phyloP scores from a whole-genome alignment of 2,329 filamentous ascomycete species.

The Claviceps maximensis region DNA sequence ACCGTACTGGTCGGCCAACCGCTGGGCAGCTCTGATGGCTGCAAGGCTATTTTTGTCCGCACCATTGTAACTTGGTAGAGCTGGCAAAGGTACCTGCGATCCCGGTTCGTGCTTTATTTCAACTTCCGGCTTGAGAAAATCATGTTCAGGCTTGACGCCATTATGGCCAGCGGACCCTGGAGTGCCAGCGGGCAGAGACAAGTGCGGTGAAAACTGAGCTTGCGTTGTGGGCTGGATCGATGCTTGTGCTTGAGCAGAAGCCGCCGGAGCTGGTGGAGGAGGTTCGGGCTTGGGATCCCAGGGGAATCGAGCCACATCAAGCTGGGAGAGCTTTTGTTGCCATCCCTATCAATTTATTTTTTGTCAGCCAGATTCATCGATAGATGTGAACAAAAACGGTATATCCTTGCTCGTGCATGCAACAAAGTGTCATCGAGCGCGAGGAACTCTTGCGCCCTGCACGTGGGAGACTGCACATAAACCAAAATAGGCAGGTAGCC shows the following conservation, averaged over 20 bases:
- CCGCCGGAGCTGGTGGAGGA: constrained; percentile 22
- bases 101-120: constrained; percentile 32
- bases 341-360: constrained; percentile 51
- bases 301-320: constrained; percentile 77
- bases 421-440: no score
- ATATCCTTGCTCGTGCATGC: no score
- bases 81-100: constrained; percentile 16
- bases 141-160: constrained; percentile 30
- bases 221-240: constrained; percentile 13
- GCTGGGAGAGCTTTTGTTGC: constrained; percentile 79
- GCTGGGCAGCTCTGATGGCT: constrained; percentile 40
- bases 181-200: constrained; percentile 19
- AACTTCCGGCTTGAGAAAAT: constrained; percentile 34
- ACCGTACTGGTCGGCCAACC: constrained; percentile 48
- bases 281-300: constrained; percentile 83
- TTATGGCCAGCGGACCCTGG: constrained; percentile 18
- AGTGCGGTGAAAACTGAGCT: constrained; percentile 19
- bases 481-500: no score
- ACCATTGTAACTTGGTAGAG: constrained; percentile 21
- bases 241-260: constrained; percentile 13
- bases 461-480: no score
- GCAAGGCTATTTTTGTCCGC: constrained; percentile 29
- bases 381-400: no score
- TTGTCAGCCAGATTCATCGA: constrained; percentile 1
- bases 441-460: no score